Evolutionary conservation across 129 eudicot species (phyloP).

Genomic region (Cynara cardunculus): DNA sequence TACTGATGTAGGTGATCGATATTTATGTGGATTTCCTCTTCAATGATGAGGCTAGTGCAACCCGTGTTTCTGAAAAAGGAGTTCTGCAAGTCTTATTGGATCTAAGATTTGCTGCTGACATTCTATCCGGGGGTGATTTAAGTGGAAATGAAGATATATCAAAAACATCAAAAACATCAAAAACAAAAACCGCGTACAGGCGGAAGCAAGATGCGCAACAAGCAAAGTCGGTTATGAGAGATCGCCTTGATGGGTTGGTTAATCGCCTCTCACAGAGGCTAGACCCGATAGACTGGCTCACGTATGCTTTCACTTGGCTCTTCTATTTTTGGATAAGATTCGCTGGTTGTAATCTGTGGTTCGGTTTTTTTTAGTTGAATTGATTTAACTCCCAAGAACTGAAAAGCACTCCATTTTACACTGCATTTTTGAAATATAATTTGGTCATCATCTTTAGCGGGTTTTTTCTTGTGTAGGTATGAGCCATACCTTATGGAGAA

Average conservation of each 20-base stretch:
- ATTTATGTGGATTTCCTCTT: constrained; percentile 59
- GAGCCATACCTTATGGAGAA: constrained; percentile 98
- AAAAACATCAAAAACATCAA: constrained; percentile 43
- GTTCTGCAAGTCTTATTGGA: constrained; percentile 79
- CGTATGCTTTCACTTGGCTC: constrained; percentile 44
- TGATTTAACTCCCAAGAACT: neutral
- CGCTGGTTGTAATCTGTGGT: neutral
- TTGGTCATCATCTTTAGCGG: neutral
- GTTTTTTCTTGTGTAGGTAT: constrained; percentile 46
- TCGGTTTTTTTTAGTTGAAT: neutral
- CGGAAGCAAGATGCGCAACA: constrained; percentile 61
- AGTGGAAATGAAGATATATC: constrained; percentile 39
- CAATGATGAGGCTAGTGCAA: constrained; percentile 36
- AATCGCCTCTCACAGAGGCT: constrained; percentile 70
- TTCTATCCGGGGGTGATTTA: constrained; percentile 71
- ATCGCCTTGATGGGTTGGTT: constrained; percentile 52
- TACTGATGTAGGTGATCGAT: constrained; percentile 57
- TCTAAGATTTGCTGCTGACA: constrained; percentile 79
- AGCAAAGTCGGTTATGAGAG: constrained; percentile 51
- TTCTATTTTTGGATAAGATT: neutral
- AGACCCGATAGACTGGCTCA: constrained; percentile 98
- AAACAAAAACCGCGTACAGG: constrained; percentile 49
- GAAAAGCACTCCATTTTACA: neutral
- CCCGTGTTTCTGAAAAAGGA: constrained; percentile 81
- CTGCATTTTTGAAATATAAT: neutral